phyloP scores from a whole-genome alignment of 2,329 filamentous ascomycete species.

The Penicillium occitanis region DNA sequence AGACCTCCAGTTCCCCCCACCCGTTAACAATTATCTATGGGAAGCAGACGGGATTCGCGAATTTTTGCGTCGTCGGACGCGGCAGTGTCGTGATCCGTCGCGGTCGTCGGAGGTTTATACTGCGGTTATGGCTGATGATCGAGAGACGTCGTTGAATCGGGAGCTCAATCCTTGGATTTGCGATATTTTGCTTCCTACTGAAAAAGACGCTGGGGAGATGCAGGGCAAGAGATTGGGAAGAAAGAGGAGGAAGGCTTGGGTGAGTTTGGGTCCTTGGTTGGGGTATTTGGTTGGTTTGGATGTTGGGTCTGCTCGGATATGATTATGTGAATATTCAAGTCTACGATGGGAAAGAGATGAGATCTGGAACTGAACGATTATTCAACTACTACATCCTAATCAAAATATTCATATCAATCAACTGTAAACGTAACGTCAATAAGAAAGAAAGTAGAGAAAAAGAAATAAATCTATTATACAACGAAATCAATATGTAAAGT shows the following conservation, averaged over 20 bases:
- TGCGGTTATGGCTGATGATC: constrained; percentile 10
- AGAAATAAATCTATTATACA: constrained; percentile 24
- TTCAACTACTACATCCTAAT: background rate
- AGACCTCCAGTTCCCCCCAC: constrained; percentile 25
- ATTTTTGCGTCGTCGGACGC: constrained; percentile 19
- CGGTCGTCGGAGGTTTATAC: background rate
- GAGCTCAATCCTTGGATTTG: constrained; percentile 20
- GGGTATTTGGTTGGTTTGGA: constrained; percentile 20
- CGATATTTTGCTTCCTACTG: constrained; percentile 3
- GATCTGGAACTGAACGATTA: background rate
- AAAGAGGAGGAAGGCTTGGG: constrained; percentile 18
- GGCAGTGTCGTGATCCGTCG: constrained; percentile 17
- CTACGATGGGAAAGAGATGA: background rate
- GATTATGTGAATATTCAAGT: background rate
- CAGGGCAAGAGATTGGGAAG: background rate
- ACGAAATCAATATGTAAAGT: constrained; percentile 18
- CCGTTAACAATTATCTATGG: constrained; percentile 22
- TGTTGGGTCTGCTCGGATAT: background rate
- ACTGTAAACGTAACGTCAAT: constrained; percentile 14
- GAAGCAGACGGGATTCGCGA: constrained; percentile 18
- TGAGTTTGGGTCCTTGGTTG: constrained; percentile 21
- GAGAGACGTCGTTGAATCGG: constrained; percentile 2
- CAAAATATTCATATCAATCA: background rate
- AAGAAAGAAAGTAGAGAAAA: constrained; percentile 22
- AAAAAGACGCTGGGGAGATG: background rate